Conservation (phyloP, 176 grass and related monocot genomes). For the Themeda triandra region DNA sequence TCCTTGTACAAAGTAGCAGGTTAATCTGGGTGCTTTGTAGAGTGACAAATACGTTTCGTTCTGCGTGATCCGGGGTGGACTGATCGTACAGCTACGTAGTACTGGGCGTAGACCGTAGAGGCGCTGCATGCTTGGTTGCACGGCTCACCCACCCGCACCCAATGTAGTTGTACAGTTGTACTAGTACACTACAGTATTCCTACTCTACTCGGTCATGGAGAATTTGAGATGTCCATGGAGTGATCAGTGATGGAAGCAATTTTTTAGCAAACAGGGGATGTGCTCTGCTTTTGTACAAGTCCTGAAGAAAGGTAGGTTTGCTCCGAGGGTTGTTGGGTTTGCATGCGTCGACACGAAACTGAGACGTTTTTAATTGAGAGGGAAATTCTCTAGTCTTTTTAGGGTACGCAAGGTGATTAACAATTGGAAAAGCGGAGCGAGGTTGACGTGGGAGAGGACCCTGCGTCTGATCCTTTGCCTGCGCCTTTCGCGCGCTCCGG, state of each 20-base stretch:
- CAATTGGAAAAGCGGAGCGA: background rate
- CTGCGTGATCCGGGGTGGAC: background rate
- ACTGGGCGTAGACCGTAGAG: no score
- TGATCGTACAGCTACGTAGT: background rate
- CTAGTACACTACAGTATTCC: no score
- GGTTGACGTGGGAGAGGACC: background rate
- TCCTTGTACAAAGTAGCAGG: background rate
- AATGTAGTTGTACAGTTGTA: background rate
- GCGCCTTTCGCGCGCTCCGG: background rate
- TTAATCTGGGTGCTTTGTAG: background rate
- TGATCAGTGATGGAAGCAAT: background rate
- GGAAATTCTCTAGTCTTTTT: background rate
- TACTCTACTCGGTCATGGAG: background rate
- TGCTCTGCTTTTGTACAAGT: background rate
- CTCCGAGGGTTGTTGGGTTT: background rate
- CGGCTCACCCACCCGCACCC: conserved; percentile 31
- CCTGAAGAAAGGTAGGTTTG: background rate
- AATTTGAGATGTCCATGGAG: background rate
- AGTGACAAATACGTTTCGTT: background rate
- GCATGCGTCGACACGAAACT: background rate
- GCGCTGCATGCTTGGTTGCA: background rate
- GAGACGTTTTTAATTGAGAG: background rate
- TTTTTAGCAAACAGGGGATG: background rate
- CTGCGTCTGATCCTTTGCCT: background rate
- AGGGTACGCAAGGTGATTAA: background rate